Evolutionary conservation across 2,329 filamentous ascomycete genomes (phyloP), one percentile per base, ranked within the genome.

Genomic region (Alternaria angustiovoidea): DNA sequence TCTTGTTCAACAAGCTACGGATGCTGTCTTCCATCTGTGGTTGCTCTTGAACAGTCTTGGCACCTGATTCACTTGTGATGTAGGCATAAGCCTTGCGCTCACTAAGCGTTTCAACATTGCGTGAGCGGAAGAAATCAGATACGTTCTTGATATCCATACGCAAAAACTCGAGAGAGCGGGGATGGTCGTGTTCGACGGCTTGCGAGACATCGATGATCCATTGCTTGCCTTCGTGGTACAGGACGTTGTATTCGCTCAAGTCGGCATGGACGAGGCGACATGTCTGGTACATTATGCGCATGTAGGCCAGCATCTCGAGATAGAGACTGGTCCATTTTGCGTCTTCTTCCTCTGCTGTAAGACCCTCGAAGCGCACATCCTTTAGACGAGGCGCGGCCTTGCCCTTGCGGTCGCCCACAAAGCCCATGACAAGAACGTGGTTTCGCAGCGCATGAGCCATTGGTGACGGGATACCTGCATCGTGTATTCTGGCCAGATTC

Each of bases 121-220:
- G 90, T 20, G 91, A 87, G 30, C 89, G 85, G 87, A 98, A 99
- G 81, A 96, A 99, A 78, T 96, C 93, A 22, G 89, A 91, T 1
- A 96, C 88, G 75, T 99, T 99, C 84, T 97, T 98, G 80, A 99
- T 93, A 75, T 99, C 95, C 94, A 97, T 98, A 34, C 95, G 89
- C 70, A 99, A 80, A 75, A 99, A 99, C 76, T 98, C 94, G 30
- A 96, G 85, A 2, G 92, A 94, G 59, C 92, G 87, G 0, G 95
- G 95, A 78, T 99, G 95, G 70, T 98, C 94, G 69, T 96, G 94
- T 82, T 98, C 96, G 20, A 99, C 95, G 74, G 91, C 95, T 81
- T 99, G 95, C 57, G 93, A 97, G 43, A 99, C 95, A 79, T 99
- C 95, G 78, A 99, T 99, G 73, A 99, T 91, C 83, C 92, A 97